Percentiles rank a stretch among this genome's conserved stretches.
Conservation (phyloP, 495 filamentous ascomycete species). For the Clavariopsis aquatica region DNA sequence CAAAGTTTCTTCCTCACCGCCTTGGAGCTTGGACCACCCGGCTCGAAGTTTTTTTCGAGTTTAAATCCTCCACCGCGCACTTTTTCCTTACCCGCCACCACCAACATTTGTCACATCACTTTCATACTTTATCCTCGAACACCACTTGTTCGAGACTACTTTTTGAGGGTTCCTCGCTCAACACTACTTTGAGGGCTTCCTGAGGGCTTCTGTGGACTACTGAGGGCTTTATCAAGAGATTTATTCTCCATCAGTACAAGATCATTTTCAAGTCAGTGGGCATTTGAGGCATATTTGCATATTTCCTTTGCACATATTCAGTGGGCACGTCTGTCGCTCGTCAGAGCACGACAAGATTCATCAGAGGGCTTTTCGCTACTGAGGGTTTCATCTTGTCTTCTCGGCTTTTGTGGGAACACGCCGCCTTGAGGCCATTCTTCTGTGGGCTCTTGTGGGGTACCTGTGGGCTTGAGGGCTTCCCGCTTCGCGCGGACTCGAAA, state of each 20-base stretch:
- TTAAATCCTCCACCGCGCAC: conserved; percentile 8
- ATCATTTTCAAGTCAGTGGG: conserved; percentile 39
- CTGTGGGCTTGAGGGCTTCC: conserved; percentile 42
- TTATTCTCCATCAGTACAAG: conserved; percentile 22
- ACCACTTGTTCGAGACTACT: conserved; percentile 19
- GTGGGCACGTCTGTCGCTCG: conserved; percentile 26
- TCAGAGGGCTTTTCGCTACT: conserved; percentile 39
- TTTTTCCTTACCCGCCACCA: conserved; percentile 13
- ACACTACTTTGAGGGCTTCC: conserved; percentile 31
- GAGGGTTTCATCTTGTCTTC: conserved; percentile 38
- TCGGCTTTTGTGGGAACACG: conserved; percentile 50
- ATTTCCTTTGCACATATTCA: conserved; percentile 37
- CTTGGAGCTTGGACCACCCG: conserved; percentile 18
- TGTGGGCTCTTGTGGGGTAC: conserved; percentile 46
- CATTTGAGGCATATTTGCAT: conserved; percentile 26
- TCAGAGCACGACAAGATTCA: conserved; percentile 28
- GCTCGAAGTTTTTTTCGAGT: conserved; percentile 12
- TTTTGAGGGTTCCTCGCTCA: conserved; percentile 11
- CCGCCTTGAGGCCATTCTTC: conserved; percentile 43
- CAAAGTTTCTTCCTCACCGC: conserved; percentile 12
- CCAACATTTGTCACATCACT: conserved; percentile 9
- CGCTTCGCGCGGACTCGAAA: conserved; percentile 37
- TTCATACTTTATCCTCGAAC: conserved; percentile 17
- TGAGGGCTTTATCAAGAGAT: conserved; percentile 30
- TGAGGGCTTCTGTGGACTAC: conserved; percentile 33